A percentile compares a stretch with the other conserved stretches of the same genome.
Conservation (phyloP, 1,139 yeast species). For the Candida albicans region DNA sequence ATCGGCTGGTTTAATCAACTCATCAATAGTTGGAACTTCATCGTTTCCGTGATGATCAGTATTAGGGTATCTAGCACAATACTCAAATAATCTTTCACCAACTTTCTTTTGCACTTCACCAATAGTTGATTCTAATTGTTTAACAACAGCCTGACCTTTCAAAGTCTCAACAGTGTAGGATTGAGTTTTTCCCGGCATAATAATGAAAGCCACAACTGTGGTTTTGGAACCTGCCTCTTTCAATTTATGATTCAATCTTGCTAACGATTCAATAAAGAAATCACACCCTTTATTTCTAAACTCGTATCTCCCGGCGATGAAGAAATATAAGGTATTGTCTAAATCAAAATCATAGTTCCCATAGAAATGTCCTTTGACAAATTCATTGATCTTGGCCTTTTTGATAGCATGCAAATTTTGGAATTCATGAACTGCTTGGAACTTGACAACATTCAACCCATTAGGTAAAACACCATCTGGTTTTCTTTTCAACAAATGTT, state of each 20-base stretch:
- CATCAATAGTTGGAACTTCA: constrained; percentile 67
- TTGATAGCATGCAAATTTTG: constrained; percentile 92
- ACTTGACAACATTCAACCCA: constrained; percentile 93
- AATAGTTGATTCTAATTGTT: constrained; percentile 86
- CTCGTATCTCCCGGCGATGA: constrained; percentile 97
- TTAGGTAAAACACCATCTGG: constrained; percentile 98
- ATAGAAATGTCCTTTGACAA: constrained; percentile 94
- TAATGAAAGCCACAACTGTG: constrained; percentile 96
- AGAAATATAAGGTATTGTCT: constrained; percentile 90
- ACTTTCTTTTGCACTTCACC: constrained; percentile 85
- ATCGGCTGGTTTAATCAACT: constrained; percentile 83
- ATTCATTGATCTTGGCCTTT: constrained; percentile 91
- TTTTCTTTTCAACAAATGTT: constrained; percentile 87
- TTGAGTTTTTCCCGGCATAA: constrained; percentile 95
- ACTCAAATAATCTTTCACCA: constrained; percentile 86
- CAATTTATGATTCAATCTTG: constrained; percentile 84
- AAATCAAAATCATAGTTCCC: constrained; percentile 95
- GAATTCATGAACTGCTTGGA: constrained; percentile 96
- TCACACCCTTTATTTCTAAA: constrained; percentile 97
- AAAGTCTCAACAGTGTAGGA: constrained; percentile 95
- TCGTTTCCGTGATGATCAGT: constrained; percentile 41
- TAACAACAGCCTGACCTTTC: constrained; percentile 94
- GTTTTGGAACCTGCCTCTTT: constrained; percentile 80
- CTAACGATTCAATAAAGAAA: constrained; percentile 88
- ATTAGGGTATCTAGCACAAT: constrained; percentile 80